Percentiles rank a stretch among this genome's conserved stretches.
These are phyloP conservation scores for Diaporthe destruens DNA, from an alignment of 2,329 filamentous ascomycete species.

Conservation along the genomic window DNA sequence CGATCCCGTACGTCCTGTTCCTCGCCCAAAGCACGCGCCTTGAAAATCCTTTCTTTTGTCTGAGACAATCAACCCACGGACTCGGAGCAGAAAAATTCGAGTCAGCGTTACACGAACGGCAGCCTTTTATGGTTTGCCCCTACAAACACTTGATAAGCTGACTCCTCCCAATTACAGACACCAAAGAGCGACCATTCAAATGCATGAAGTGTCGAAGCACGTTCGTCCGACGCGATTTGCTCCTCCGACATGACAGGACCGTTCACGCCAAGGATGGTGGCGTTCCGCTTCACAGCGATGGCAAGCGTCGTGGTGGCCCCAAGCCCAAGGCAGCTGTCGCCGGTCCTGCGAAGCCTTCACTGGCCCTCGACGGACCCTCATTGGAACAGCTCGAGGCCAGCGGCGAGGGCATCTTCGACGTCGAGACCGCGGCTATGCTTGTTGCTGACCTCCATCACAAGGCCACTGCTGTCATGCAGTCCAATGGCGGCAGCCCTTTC, in stretches of 20 bases:
- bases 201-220: slow-evolving; percentile 98
- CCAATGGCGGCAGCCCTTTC: slow-evolving; percentile 66
- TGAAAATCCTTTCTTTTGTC: background rate
- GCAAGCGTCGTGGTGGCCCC: slow-evolving; percentile 82
- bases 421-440: slow-evolving; percentile 97
- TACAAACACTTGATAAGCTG: slow-evolving; percentile 8
- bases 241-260: slow-evolving; percentile 96
- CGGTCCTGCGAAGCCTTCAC: slow-evolving; percentile 79
- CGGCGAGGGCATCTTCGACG: slow-evolving; percentile 91
- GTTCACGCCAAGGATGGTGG: slow-evolving; percentile 99
- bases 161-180: slow-evolving; percentile 71
- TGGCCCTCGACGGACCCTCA: slow-evolving; percentile 85
- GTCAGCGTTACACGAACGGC: slow-evolving; percentile 32
- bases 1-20: slow-evolving; percentile 85
- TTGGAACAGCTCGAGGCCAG: slow-evolving; percentile 93
- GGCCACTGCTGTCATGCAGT: slow-evolving; percentile 78
- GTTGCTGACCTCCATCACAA: slow-evolving; percentile 99
- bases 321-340: slow-evolving; percentile 72
- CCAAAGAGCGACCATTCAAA: slow-evolving; percentile 98
- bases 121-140: slow-evolving; percentile 1
- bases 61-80: slow-evolving; percentile 32
- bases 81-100: background rate
- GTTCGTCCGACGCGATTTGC: slow-evolving; percentile 95
- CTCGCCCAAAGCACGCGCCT: slow-evolving; percentile 35
- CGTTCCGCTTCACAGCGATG: slow-evolving; percentile 91